Evolutionary conservation across 108 stramenopile genomes (phyloP), one percentile per base, ranked within the genome.

Genomic region (Cylindrotheca fusiformis): DNA sequence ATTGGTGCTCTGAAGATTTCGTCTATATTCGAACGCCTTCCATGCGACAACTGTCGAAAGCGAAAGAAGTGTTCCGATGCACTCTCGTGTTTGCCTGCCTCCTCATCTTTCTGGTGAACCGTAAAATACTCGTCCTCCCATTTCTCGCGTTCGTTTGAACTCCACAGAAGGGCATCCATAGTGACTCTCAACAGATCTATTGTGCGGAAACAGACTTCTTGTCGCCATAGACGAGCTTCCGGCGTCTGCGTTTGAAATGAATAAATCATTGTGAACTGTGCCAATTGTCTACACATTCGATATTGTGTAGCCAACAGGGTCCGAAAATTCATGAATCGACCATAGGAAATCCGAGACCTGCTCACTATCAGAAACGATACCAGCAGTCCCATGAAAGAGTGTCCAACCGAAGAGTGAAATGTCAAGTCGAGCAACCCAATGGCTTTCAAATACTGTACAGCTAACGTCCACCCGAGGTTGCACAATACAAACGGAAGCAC

Each of bases 351-450:
- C 20, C 56, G 33, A 24, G 48, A 17, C 2, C 74, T 44, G 1
- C 60, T 58, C 1, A 75, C 66, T n/a, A 75, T 50, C 18, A 75
- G 28, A 32, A 75, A 67, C 1, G 63, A 58, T 21, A 75, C 67
- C 33, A 75, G 5, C 20, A 69, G 20, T 28, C 41, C 26, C 61
- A 69, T 58, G 52, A 68, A 75, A 8, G 60, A 36, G 48, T 72
- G 71, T 28, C 71, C 71, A 31, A 24, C 65, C 3, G 68, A 62
- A 4, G 45, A 19, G 26, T 54, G 32, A 48, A 65, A 58, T 24
- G 71, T 65, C 32, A 53, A 48, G 20, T 70, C 69, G 4, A 61
- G 4, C 21, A n/a, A n/a, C n/a, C 45, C n/a, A 6, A 8, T 4
- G 18, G 65, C 12, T 32, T 65, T 58, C 26, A 72, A 44, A 30